These are phyloP conservation scores for Talaromyces verruculosus DNA, from an alignment of 2,329 filamentous ascomycete genomes.

Conservation along the genomic window DNA sequence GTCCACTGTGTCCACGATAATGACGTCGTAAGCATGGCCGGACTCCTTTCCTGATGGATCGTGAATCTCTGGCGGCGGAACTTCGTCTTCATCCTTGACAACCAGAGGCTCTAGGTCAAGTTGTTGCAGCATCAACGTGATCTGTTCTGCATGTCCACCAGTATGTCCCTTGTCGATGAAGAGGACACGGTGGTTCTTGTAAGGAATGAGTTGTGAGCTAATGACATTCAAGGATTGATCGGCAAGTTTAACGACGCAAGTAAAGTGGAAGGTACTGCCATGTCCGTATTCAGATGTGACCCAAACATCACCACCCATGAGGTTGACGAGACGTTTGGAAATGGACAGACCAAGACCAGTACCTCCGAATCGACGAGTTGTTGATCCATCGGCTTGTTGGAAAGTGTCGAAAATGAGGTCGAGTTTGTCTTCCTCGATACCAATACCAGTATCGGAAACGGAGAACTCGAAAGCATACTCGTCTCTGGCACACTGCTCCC, in stretches of 20 bases:
- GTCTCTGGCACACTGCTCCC: conserved; percentile 61
- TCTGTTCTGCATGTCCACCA: conserved; percentile 68
- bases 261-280: conserved; percentile 91
- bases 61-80: conserved; percentile 54
- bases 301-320: conserved; percentile 95
- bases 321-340: conserved; percentile 84
- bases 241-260: conserved; percentile 79
- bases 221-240: conserved; percentile 71
- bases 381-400: conserved; percentile 93
- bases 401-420: conserved; percentile 97
- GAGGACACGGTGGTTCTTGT: conserved; percentile 82
- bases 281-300: conserved; percentile 84
- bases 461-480: conserved; percentile 92
- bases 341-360: conserved; percentile 93
- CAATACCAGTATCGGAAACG: conserved; percentile 90
- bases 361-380: conserved; percentile 89
- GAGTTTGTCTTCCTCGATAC: conserved; percentile 87
- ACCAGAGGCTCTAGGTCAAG: conserved; percentile 77
- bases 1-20: conserved; percentile 86
- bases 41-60: conserved; percentile 49
- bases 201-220: conserved; percentile 72
- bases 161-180: conserved; percentile 86
- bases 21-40: conserved; percentile 75
- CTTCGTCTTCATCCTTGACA: conserved; percentile 66
- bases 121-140: conserved; percentile 69